Base-by-base conservation (phyloP, 768 basidiomycete genomes). In the Suillus weaverae region DNA sequence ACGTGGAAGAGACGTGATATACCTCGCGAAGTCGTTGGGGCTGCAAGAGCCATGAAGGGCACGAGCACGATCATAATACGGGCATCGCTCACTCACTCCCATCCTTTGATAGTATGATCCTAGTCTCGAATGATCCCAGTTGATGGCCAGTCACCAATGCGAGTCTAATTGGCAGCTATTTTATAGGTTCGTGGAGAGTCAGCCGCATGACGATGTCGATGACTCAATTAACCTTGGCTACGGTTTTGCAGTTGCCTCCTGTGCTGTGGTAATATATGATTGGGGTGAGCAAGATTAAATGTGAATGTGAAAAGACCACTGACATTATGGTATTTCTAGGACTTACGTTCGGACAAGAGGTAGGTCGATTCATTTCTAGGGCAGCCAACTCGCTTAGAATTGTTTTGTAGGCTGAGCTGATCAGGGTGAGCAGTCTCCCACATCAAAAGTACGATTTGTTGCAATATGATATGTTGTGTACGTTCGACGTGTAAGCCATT, bases 1-100 rank as follows among this genome's bases (percentile, higher is more conserved):
- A 36, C 30, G 67, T 54, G 18, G 38, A 22, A 35, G 60, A 13
- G 35, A 63, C 33, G 36, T 70, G 66, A 4, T 33, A 32, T 11
- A 62, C 63, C 10, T 66, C 46, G 30, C 64, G 41, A 43, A 76
- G 71, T 60, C 61, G 66, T 60, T 72, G 74, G 5, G 74, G 69
- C 14, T 69, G 66, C 7, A 74, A 57, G 20, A 69, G 39, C 6
- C 69, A 66, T 3, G 69, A 63, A 3, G 59, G 1, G 48, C 26
- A 26, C 22, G 48, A 50, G 26, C 14, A 14, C 14, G 5, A 48
- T 26, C 3, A 7, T 4, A 3, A 30, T 8, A 30, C 16, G 5
- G 5, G 14, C 26, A 50, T 7, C 13, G 7, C 26, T 16, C 3
- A 0, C 48, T 16, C 14, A 30, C 26, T 8, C 48, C 14, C 14